phyloP scores from a whole-genome alignment of 1,284 basidiomycete genomes.

The Chalciporus sp. region DNA sequence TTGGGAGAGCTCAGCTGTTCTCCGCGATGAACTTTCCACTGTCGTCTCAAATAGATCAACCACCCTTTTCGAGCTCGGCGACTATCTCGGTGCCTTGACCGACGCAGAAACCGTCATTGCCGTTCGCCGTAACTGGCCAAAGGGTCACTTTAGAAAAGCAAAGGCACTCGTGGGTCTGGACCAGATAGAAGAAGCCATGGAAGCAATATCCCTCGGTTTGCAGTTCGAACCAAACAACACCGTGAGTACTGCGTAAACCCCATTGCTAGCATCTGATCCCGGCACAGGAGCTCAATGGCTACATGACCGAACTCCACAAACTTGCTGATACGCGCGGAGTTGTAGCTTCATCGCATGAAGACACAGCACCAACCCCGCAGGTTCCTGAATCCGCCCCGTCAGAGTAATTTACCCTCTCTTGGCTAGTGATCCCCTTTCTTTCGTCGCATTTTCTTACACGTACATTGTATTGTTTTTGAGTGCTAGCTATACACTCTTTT shows the following conservation, averaged over 20 bases:
- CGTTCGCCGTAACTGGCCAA: slow-evolving; percentile 88
- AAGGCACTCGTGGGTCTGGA: slow-evolving; percentile 84
- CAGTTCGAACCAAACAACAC: slow-evolving; percentile 88
- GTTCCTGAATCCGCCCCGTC: neutral
- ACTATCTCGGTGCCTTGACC: slow-evolving; percentile 81
- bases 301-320: slow-evolving; percentile 34
- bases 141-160: slow-evolving; percentile 93
- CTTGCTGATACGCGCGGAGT: slow-evolving; percentile 19
- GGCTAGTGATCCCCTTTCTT: neutral
- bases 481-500: slow-evolving; percentile 4
- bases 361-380: slow-evolving; percentile 1
- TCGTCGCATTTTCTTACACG: slow-evolving; percentile 2
- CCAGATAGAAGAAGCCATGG: slow-evolving; percentile 74
- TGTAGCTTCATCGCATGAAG: slow-evolving; percentile 1
- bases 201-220: slow-evolving; percentile 82
- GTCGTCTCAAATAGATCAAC: slow-evolving; percentile 92
- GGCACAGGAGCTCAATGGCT: slow-evolving; percentile 31
- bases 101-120: slow-evolving; percentile 92
- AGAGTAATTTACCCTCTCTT: slow-evolving; percentile 12
- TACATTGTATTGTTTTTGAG: slow-evolving; percentile 8
- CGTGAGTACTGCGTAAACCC: slow-evolving; percentile 40
- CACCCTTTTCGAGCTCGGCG: slow-evolving; percentile 76
- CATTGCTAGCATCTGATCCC: slow-evolving; percentile 7
- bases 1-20: slow-evolving; percentile 84
- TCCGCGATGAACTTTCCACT: slow-evolving; percentile 89